Conservation (phyloP, 140 eudicot genomes). For the Oenanthe javanica region DNA sequence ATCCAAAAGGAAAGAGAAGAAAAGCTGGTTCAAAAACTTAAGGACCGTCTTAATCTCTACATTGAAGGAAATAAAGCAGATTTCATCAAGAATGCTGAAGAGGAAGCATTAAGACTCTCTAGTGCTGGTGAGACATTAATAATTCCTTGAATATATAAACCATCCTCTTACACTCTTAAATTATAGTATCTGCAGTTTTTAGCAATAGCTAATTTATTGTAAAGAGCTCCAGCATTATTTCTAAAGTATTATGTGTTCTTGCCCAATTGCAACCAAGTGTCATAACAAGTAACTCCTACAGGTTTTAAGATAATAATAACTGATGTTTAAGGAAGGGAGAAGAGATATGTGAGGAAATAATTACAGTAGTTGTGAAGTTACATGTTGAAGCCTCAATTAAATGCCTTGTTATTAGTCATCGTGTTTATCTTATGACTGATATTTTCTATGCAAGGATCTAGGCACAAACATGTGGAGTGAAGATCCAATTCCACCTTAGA, state of each 20-base stretch:
- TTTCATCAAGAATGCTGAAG: conserved; percentile 68
- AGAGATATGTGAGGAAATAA: background rate
- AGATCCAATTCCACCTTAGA: background rate
- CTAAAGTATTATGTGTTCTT: background rate
- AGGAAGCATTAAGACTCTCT: conserved; percentile 77
- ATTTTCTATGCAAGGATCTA: background rate
- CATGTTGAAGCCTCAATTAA: background rate
- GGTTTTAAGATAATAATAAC: background rate
- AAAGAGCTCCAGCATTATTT: background rate
- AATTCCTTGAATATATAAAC: background rate
- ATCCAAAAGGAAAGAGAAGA: conserved; percentile 96
- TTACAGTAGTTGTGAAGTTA: background rate
- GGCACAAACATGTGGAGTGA: background rate
- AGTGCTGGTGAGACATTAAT: conserved; percentile 50
- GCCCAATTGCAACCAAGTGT: background rate
- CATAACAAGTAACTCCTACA: background rate
- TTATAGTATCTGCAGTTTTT: background rate
- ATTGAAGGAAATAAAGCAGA: conserved; percentile 82
- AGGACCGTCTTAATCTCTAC: conserved; percentile 59
- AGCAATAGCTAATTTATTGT: background rate
- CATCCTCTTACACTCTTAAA: background rate
- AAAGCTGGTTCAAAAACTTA: conserved; percentile 54
- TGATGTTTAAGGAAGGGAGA: background rate
- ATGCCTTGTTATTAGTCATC: background rate
- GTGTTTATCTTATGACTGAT: background rate